Base-by-base conservation (phyloP, 2,329 filamentous ascomycete species). In the Xylaria digitata region DNA sequence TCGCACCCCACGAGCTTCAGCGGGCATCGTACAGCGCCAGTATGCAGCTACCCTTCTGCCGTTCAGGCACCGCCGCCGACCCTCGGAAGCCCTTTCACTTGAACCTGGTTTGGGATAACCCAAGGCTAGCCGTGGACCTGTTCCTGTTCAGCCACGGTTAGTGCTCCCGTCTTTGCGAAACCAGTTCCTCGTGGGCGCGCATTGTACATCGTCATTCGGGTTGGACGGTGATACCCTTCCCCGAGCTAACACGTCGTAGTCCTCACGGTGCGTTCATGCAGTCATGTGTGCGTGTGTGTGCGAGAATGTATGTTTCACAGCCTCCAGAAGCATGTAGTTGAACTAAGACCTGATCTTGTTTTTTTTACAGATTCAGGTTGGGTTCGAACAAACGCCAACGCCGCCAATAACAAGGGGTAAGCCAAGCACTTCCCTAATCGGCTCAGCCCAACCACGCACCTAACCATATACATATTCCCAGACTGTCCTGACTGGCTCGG, bases 51-150 rank as follows among this genome's bases (percentile, higher is more conserved):
- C 61, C 62, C 66, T 70, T 68, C 64, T 70, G 62, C 65, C 61
- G 62, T 70, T 67, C 66, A 71, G 68, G 72, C 72, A 68, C 68
- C 68, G 63, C 67, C 70, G 60, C 61, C 54, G 46, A 56, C 54
- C 42, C 40, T 71, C 72, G 71, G 68, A 70, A 70, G 63, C 49
- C 54, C 63, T 59, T 59, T 62, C 46, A 42, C 42, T 61, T 23
- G 54, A 55, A 59, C 65, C 65, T 65, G 49, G 60, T 54, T 65
- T 52, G 45, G 54, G 45, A 40, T 45, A 45, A 54, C 58, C 56
- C 48, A 59, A 61, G 46, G 57, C 42, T 49, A 32, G 43, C 5
- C 8, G 9, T 46, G 17, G 49, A 50, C 43, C 45, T 53, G 56
- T 46, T 55, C 30, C 52, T 52, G 52, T 65, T 57, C 57, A 46